Evolutionary conservation across 2,329 filamentous ascomycete genomes (phyloP).

Genomic region (Talaromyces rugulosus): DNA sequence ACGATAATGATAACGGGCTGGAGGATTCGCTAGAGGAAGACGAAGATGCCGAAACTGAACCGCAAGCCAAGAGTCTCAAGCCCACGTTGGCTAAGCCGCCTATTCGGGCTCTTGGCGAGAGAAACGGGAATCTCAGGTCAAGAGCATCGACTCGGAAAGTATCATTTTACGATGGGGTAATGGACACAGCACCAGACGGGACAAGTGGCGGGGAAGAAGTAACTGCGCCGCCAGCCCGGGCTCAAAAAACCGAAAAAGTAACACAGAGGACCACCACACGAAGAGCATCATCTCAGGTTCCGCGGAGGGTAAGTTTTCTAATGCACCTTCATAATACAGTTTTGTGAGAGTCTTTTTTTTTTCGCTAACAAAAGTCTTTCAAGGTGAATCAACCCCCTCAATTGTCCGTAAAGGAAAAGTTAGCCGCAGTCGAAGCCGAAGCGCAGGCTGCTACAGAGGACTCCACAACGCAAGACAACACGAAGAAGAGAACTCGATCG

Average conservation of each 20-base stretch:
- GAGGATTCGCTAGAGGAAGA: conserved; percentile 19
- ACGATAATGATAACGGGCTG: conserved; percentile 16
- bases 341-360: background rate
- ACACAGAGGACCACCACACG: conserved; percentile 27
- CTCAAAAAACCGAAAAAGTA: conserved; percentile 27
- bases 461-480: conserved; percentile 22
- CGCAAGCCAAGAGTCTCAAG: conserved; percentile 13
- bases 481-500: conserved; percentile 8
- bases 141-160: conserved; percentile 32
- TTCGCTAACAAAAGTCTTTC: background rate
- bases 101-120: conserved; percentile 31
- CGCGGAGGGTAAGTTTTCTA: conserved; percentile 25
- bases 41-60: conserved; percentile 11
- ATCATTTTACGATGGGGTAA: conserved; percentile 31
- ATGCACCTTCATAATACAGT: background rate
- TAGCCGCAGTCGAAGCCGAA: conserved; percentile 40
- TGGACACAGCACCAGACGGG: conserved; percentile 22
- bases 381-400: conserved; percentile 17
- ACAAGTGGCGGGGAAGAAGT: conserved; percentile 27
- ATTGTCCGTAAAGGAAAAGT: conserved; percentile 40
- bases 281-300: conserved; percentile 23
- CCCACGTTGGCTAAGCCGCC: conserved; percentile 14
- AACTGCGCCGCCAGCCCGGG: conserved; percentile 22
- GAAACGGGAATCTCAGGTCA: conserved; percentile 32
- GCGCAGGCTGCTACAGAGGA: conserved; percentile 29